Evolutionary conservation across 805 yeast genomes (phyloP).

Genomic region (Starmerella bombi): DNA sequence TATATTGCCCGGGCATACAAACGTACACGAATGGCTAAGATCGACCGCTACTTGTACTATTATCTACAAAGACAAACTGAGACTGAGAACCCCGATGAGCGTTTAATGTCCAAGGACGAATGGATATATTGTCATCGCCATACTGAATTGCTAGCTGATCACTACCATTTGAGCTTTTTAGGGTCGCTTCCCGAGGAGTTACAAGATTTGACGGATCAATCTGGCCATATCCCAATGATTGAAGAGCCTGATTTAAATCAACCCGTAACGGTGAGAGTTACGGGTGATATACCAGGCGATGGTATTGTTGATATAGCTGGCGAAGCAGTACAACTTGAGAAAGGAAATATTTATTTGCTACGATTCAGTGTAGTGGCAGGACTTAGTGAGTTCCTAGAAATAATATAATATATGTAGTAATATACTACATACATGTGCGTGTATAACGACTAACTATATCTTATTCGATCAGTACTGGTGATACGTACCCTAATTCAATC

Average conservation of each 20-base stretch:
- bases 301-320: constrained; percentile 33
- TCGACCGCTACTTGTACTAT: constrained; percentile 55
- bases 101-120: constrained; percentile 14
- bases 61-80: constrained; percentile 26
- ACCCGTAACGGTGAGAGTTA: constrained; percentile 61
- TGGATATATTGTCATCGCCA: constrained; percentile 33
- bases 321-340: constrained; percentile 40
- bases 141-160: constrained; percentile 45
- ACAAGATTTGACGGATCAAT: constrained; percentile 62
- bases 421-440: not conserved
- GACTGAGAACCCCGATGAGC: not conserved
- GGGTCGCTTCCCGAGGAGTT: constrained; percentile 52
- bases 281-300: constrained; percentile 26
- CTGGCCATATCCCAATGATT: constrained; percentile 50
- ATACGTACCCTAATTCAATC: not conserved
- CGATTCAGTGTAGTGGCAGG: constrained; percentile 42
- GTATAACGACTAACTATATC: no score
- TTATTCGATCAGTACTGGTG: not conserved
- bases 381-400: constrained; percentile 14
- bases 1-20: constrained; percentile 70
- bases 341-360: constrained; percentile 63
- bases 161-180: constrained; percentile 57
- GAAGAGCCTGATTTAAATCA: constrained; percentile 60
- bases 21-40: constrained; percentile 56
- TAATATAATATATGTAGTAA: constrained; percentile 13